Conservation (phyloP, 192 early-diverging fungal genomes). For the Coemansia nantahalensis region DNA sequence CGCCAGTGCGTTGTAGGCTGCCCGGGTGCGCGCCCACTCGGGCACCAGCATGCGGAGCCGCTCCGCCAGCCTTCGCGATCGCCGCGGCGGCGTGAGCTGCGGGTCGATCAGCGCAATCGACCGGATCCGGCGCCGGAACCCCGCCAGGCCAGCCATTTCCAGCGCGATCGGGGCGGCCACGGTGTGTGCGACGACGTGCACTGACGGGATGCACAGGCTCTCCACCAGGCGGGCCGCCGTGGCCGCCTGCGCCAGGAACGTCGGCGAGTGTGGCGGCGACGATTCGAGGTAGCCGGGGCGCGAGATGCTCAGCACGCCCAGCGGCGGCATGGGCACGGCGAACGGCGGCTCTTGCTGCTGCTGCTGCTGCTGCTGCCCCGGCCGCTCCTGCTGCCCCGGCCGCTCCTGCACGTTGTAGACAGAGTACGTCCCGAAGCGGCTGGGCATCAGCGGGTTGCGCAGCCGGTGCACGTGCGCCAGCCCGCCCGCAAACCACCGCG, state of each 20-base stretch:
- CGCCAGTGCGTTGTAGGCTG: slow-evolving; percentile 50
- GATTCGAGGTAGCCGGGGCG: slow-evolving; percentile 49
- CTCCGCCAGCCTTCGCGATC: slow-evolving; percentile 14
- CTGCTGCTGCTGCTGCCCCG: neutral
- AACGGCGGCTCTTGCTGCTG: too few relatives aligned
- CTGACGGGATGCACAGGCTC: slow-evolving; percentile 34
- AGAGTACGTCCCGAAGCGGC: slow-evolving; percentile 41
- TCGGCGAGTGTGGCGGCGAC: slow-evolving; percentile 20
- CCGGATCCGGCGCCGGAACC: slow-evolving; percentile 41
- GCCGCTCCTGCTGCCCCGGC: neutral
- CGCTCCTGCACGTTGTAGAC: slow-evolving; percentile 41
- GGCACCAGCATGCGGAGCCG: slow-evolving; percentile 29
- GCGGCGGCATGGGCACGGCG: slow-evolving; percentile 25
- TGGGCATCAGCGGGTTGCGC: slow-evolving; percentile 48
- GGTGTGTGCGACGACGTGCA: slow-evolving; percentile 43
- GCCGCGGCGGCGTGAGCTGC: slow-evolving; percentile 18
- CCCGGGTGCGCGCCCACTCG: slow-evolving; percentile 48
- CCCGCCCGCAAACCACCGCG: slow-evolving; percentile 54
- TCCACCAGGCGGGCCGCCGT: slow-evolving; percentile 41
- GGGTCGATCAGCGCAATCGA: slow-evolving; percentile 43
- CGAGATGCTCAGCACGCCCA: slow-evolving; percentile 45
- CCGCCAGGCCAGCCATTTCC: slow-evolving; percentile 43
- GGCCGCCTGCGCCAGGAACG: slow-evolving; percentile 38
- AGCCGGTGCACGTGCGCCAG: slow-evolving; percentile 43
- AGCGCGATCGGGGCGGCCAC: slow-evolving; percentile 45